Evolutionary conservation across 1,284 basidiomycete species (phyloP).

Genomic region (Gymnopus androsaceus): DNA sequence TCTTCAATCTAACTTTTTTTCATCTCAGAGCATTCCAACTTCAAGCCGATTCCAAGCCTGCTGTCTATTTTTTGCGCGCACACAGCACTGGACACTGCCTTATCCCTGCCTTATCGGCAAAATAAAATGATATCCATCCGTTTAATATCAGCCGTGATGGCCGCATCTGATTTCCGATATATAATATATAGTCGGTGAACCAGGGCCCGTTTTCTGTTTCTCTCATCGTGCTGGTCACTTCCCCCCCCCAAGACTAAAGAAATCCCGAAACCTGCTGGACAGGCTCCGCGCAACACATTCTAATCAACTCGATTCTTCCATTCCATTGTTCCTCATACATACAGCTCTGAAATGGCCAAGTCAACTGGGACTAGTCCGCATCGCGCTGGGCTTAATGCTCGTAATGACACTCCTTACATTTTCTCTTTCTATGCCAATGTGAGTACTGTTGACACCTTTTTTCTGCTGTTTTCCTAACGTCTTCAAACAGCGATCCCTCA

Average conservation of each 20-base stretch:
- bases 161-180: too few species aligned
- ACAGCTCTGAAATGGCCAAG: neutral
- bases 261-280: conserved; percentile 4
- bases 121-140: too few species aligned
- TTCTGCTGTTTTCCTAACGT: neutral
- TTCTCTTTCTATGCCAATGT: neutral
- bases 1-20: neutral
- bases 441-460: neutral
- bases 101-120: too few species aligned
- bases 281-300: neutral
- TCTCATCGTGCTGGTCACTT: conserved; percentile 2
- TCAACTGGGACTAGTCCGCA: neutral
- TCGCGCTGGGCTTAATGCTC: neutral
- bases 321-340: neutral
- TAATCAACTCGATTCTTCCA: neutral
- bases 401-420: neutral
- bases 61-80: too few species aligned
- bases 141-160: too few species aligned
- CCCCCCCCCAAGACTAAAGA: neutral
- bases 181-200: too few species aligned
- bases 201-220: too few species aligned
- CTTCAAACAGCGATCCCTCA: too few species aligned
- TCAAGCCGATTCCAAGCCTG: neutral
- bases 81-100: too few species aligned
- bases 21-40: too few species aligned